Conservation (phyloP, 371 early-diverging fungal species). For the Lichtheimia corymbifera region DNA sequence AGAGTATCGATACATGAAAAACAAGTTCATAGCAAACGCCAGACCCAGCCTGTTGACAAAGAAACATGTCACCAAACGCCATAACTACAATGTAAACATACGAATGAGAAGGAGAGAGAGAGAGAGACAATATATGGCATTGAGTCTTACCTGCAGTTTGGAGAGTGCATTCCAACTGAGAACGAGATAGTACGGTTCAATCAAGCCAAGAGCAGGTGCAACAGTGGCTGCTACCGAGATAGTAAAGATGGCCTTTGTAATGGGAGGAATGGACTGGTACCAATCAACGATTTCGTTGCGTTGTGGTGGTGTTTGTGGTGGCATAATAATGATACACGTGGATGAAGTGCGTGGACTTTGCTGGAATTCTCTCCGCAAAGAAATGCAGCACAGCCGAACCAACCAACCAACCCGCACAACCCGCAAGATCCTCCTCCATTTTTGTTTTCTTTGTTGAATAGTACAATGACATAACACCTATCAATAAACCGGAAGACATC, state of each 20-base stretch:
- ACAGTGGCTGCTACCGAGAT: slow-evolving; percentile 56
- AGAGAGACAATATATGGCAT: not conserved
- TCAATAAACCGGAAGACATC: no score
- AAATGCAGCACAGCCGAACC: no score
- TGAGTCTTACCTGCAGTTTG: slow-evolving; percentile 23
- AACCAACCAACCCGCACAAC: no score
- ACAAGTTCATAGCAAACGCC: slow-evolving; percentile 66
- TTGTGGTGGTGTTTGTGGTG: slow-evolving; percentile 16
- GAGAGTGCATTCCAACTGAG: slow-evolving; percentile 46
- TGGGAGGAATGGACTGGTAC: slow-evolving; percentile 62
- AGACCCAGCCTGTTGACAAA: slow-evolving; percentile 57
- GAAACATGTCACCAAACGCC: slow-evolving; percentile 78
- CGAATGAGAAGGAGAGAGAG: not conserved
- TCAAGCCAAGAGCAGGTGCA: slow-evolving; percentile 40
- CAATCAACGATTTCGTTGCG: slow-evolving; percentile 51
- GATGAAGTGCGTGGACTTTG: no score
- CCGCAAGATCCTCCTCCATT: no score
- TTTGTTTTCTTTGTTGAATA: no score
- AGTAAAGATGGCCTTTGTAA: slow-evolving; percentile 63
- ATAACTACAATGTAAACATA: slow-evolving; percentile 54
- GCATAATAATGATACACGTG: slow-evolving; percentile 10
- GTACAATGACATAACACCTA: no score
- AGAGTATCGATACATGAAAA: slow-evolving; percentile 77
- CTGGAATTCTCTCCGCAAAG: no score
- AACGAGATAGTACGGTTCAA: slow-evolving; percentile 36